Conservation (phyloP, 1,139 yeast genomes). For the Hemisphaericaspora lyxosophila region DNA sequence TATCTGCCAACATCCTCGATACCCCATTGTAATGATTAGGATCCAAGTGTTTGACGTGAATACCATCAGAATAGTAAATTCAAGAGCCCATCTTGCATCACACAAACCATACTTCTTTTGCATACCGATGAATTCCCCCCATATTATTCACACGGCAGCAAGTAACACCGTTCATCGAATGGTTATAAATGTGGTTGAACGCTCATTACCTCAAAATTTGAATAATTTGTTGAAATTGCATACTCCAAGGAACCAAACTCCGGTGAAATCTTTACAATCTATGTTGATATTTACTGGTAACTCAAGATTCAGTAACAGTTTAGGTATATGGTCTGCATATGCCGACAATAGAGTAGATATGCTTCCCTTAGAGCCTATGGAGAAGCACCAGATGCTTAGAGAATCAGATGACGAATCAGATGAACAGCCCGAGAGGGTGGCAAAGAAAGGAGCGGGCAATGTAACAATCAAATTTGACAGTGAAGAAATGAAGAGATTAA, state of each 20-base stretch:
- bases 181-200: slow-evolving; percentile 59
- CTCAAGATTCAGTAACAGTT: slow-evolving; percentile 56
- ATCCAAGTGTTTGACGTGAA: slow-evolving; percentile 65
- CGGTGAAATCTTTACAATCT: slow-evolving; percentile 54
- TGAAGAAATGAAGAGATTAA: slow-evolving; percentile 20
- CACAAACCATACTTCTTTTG: slow-evolving; percentile 65
- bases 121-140: slow-evolving; percentile 66
- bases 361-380: slow-evolving; percentile 52
- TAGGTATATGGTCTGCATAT: slow-evolving; percentile 71
- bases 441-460: slow-evolving; percentile 16
- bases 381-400: slow-evolving; percentile 24
- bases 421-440: slow-evolving; percentile 9
- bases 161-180: slow-evolving; percentile 49
- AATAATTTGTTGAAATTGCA: slow-evolving; percentile 27
- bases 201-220: slow-evolving; percentile 45
- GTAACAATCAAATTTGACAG: slow-evolving; percentile 34
- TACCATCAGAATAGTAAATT: slow-evolving; percentile 21
- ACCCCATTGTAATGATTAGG: slow-evolving; percentile 60
- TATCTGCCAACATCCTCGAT: slow-evolving; percentile 63
- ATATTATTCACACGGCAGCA: slow-evolving; percentile 58
- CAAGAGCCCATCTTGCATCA: slow-evolving; percentile 45
- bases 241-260: slow-evolving; percentile 35
- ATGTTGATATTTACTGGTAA: slow-evolving; percentile 59
- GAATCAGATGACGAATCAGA: slow-evolving; percentile 9
- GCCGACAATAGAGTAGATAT: slow-evolving; percentile 65